Percentiles rank a stretch among this genome's conserved stretches.
phyloP scores from a whole-genome alignment of 306 rosid genomes.

The Dryas alaskensis region DNA sequence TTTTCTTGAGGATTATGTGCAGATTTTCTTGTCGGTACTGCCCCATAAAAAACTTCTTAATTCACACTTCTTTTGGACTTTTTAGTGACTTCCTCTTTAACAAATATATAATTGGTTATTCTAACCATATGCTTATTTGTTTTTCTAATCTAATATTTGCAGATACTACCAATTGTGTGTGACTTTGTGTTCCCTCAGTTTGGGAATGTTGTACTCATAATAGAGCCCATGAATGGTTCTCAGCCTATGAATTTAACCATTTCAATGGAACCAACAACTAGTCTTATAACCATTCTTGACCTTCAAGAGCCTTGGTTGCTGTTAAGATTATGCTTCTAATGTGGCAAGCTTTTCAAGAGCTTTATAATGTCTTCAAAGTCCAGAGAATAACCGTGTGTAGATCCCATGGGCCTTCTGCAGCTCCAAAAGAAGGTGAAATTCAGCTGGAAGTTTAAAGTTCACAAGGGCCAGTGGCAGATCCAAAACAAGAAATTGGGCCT shows the following conservation, averaged over 20 bases:
- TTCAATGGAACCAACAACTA: not conserved
- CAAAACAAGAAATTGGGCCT: not conserved
- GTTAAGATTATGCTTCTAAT: no score
- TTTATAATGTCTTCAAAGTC: not conserved
- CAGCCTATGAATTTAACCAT: no score
- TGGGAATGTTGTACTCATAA: not conserved
- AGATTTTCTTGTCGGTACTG: constrained; percentile 19
- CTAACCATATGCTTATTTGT: not conserved
- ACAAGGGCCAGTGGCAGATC: not conserved
- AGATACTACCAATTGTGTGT: not conserved
- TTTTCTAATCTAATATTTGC: not conserved
- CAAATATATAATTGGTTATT: not conserved
- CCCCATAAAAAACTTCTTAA: not conserved
- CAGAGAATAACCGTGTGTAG: not conserved
- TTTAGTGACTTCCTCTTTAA: not conserved
- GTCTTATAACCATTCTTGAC: not conserved
- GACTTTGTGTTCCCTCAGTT: not conserved
- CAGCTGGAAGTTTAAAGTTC: not conserved
- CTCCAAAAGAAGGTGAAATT: not conserved
- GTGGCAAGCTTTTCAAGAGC: not conserved
- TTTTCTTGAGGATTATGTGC: constrained; percentile 14
- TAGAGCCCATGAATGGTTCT: no score
- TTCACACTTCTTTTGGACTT: not conserved
- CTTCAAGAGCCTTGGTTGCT: not conserved
- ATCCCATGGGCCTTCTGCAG: not conserved